Base-by-base conservation (phyloP, 108 stramenopile genomes). In the Cyclotella choctawhatcheeana region DNA sequence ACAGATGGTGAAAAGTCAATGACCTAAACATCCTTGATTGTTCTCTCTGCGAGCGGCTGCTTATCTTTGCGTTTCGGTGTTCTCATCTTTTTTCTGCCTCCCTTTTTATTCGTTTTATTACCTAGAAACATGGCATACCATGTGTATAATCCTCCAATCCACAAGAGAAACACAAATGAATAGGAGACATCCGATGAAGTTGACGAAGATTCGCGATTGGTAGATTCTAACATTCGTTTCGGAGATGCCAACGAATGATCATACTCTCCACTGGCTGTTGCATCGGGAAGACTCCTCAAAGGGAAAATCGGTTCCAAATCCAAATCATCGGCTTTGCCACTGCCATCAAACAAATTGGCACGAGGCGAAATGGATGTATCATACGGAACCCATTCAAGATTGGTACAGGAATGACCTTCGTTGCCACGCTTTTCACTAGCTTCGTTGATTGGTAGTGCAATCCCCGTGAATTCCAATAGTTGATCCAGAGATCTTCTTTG, bases 301-400 rank as follows among this genome's bases (percentile, higher is more conserved):
- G 89, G 84, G 71, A 84, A 94, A 35, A 88, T 87, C 14, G 93
- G 93, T 71, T 94, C 88, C 7, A 86, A 81, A 51, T 94, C 90
- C 51, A 94, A 60, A 71, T 94, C 84, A 71, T 87, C 81, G 8
- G 84, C 84, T 22, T 86, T 86, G 8, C 79, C 79, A n/a, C 45
- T 69, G 27, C 85, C 74, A 66, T 85, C 76, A 58, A 82, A 88
- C 44, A 91, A 73, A 79, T 94, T 91, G 16, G 79, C 90, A 37
- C 83, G 60, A 5, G 93, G 89, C 6, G 90, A 94, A 69, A 90
- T 88, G 14, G 79, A 77, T 14, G 72, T 65, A 77, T 91, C 83
- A 69, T 90, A 94, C 3, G 88, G 86, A 4, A 89, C 89, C 87
- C 86, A 94, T 10, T 50, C 53, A 24, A 76, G 63, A 63, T 86